These are phyloP conservation scores for Boletus rubescentipes DNA, from an alignment of 768 basidiomycete genomes.

Conservation along the genomic window DNA sequence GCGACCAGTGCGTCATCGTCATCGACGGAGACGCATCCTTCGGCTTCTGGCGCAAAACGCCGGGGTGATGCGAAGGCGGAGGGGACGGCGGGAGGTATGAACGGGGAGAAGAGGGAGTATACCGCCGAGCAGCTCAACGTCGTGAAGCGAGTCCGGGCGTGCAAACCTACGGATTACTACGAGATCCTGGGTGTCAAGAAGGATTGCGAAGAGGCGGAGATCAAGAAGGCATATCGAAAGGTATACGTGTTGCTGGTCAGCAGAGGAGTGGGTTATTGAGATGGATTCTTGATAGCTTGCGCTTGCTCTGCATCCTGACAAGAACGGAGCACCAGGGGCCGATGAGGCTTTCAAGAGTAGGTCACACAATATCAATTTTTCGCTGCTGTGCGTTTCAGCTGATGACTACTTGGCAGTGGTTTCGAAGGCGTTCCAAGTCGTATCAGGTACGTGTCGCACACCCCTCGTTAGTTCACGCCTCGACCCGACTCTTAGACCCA, in stretches of 20 bases:
- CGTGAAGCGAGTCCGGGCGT: slow-evolving; percentile 81
- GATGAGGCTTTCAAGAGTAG: slow-evolving; percentile 97
- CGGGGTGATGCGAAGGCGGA: slow-evolving; percentile 44
- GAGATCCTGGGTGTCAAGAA: slow-evolving; percentile 80
- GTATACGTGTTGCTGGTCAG: slow-evolving; percentile 43
- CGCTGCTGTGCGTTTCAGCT: not conserved
- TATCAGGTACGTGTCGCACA: slow-evolving; percentile 57
- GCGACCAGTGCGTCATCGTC: slow-evolving; percentile 45
- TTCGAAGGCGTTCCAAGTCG: slow-evolving; percentile 94
- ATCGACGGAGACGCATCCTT: slow-evolving; percentile 67
- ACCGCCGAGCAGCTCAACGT: slow-evolving; percentile 80
- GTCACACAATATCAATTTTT: slow-evolving; percentile 28
- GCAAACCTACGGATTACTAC: slow-evolving; percentile 91
- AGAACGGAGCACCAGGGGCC: slow-evolving; percentile 96
- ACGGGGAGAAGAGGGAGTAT: slow-evolving; percentile 79
- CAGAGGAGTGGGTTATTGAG: slow-evolving; percentile 8
- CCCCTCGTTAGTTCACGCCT: not conserved
- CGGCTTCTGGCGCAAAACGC: slow-evolving; percentile 69
- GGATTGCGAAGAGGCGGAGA: slow-evolving; percentile 79
- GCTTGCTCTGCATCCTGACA: slow-evolving; percentile 86
- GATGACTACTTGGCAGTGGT: slow-evolving; percentile 66
- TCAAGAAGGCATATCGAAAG: slow-evolving; percentile 97
- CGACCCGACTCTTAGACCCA: slow-evolving; percentile 49
- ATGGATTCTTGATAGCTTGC: slow-evolving; percentile 57
- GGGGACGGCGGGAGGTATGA: slow-evolving; percentile 61